These are phyloP conservation scores for Kregervanrija fluxuum DNA, from an alignment of 805 yeast genomes.

Conservation along the genomic window DNA sequence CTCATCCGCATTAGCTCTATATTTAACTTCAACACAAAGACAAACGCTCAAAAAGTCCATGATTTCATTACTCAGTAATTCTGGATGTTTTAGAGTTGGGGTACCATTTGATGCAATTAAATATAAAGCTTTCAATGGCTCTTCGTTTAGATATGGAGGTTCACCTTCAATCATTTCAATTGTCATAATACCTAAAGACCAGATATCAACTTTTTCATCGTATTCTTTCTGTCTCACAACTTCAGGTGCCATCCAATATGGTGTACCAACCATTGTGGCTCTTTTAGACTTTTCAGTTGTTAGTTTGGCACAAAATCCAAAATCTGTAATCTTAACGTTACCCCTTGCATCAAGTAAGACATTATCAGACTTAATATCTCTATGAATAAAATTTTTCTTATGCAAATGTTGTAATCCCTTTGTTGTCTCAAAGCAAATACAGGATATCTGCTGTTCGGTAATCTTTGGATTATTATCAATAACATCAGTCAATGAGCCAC, in stretches of 20 bases:
- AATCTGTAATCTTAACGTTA: conserved; percentile 90
- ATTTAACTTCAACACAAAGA: conserved; percentile 87
- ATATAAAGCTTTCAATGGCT: conserved; percentile 89
- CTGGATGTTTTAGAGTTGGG: conserved; percentile 84
- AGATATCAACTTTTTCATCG: conserved; percentile 93
- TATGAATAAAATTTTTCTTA: conserved; percentile 85
- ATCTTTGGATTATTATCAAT: conserved; percentile 80
- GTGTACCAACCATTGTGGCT: conserved; percentile 98
- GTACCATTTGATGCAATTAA: conserved; percentile 96
- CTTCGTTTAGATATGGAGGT: conserved; percentile 95
- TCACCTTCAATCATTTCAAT: conserved; percentile 99
- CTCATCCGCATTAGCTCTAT: conserved; percentile 87
- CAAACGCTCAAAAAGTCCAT: conserved; percentile 86
- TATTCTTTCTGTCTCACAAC: conserved; percentile 92
- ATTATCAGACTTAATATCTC: conserved; percentile 96
- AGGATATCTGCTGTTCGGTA: conserved; percentile 83
- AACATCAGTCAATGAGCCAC: conserved; percentile 94
- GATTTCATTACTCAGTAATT: conserved; percentile 60
- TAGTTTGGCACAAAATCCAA: conserved; percentile 90
- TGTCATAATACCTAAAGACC: conserved; percentile 97
- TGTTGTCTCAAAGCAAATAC: conserved; percentile 84
- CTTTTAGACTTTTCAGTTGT: conserved; percentile 78
- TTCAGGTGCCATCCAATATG: conserved; percentile 99
- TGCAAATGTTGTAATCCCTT: conserved; percentile 90
- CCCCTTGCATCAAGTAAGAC: conserved; percentile 78